These are phyloP conservation scores for Globisporangium camurandrum DNA, from an alignment of 352 stramenopile species.

Conservation along the genomic window DNA sequence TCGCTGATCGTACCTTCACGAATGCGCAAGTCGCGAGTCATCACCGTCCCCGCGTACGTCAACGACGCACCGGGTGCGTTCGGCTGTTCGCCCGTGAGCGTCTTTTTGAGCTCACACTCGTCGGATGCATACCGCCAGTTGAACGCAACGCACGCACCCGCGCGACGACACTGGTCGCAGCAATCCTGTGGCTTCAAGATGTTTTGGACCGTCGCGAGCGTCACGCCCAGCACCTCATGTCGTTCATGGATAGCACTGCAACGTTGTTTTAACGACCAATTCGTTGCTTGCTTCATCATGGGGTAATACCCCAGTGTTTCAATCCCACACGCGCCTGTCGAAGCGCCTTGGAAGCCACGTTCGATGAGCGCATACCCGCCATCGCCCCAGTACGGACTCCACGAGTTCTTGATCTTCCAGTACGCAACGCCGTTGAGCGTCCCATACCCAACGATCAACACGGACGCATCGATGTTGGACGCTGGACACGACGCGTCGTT, in stretches of 20 bases:
- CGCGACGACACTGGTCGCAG: constrained; percentile 5
- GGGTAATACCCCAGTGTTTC: constrained; percentile 19
- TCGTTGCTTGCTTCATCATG: constrained; percentile 1
- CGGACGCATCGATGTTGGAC: constrained; percentile 36
- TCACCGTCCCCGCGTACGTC: constrained; percentile 6
- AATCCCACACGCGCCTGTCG: constrained; percentile 52
- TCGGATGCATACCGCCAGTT: background rate
- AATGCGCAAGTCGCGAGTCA: constrained; percentile 1
- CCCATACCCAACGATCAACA: constrained; percentile 48
- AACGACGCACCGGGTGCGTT: background rate
- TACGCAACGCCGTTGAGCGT: constrained; percentile 28
- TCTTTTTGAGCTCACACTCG: constrained; percentile 12
- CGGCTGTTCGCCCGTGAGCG: constrained; percentile 2
- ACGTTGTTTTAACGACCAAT: background rate
- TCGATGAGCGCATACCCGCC: constrained; percentile 54
- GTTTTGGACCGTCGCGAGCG: background rate
- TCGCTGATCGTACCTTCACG: constrained; percentile 4
- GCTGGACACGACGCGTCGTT: constrained; percentile 26
- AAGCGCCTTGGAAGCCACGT: constrained; percentile 30
- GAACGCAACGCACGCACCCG: constrained; percentile 9
- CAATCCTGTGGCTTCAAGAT: constrained; percentile 5
- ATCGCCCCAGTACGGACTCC: constrained; percentile 59
- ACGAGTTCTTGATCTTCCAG: constrained; percentile 69
- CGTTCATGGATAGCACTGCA: background rate
- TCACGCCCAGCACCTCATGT: constrained; percentile 5